Evolutionary conservation across 768 basidiomycete genomes (phyloP), one percentile per base, ranked within the genome.

Genomic region (Suillus weaverae): DNA sequence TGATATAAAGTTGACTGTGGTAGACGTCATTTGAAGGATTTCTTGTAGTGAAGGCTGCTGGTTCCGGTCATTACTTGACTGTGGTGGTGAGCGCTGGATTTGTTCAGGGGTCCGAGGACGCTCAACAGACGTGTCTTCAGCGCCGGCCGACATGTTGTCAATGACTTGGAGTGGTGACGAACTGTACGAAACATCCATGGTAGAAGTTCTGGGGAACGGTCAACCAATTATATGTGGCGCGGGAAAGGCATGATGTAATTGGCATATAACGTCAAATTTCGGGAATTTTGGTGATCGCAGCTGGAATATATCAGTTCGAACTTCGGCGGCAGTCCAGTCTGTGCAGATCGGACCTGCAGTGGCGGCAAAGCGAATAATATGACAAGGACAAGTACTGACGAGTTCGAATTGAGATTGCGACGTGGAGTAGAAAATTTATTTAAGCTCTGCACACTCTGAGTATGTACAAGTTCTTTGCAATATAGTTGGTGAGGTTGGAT

Each of bases 11-110:
- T 4, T 57, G 14, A 30, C 36, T 39, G 56, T 57, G 16, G 56
- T 57, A 26, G 56, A 57, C 9, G 56, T 30, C 56, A 57, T 57
- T 57, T 57, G 56, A 38, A 57, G 56, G 56, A 57, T 57, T 39
- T 57, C 56, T 39, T 57, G 56, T 38, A 57, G 36, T 9, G 56
- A 57, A 57, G 56, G 56, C 2, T 3, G 14, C 22, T 26, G 38
- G 36, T 18, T 26, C 22, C 26, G 56, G 16, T 30, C 36, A 56
- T n/a, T 36, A 8, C 35, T 56, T 26, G 35, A 14, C 36, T 39
- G 22, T 57, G 9, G 36, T 18, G 4, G 22, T 57, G 22, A 18
- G 36, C 1, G 36, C 8, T 38, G 56, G 26, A 38, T 38, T 39
- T 22, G 36, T 57, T 57, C 56, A 26, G 56, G 22, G 26, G 56